These are phyloP conservation scores for Alternaria viburni DNA, from an alignment of 2,329 filamentous ascomycete genomes.

Conservation along the genomic window DNA sequence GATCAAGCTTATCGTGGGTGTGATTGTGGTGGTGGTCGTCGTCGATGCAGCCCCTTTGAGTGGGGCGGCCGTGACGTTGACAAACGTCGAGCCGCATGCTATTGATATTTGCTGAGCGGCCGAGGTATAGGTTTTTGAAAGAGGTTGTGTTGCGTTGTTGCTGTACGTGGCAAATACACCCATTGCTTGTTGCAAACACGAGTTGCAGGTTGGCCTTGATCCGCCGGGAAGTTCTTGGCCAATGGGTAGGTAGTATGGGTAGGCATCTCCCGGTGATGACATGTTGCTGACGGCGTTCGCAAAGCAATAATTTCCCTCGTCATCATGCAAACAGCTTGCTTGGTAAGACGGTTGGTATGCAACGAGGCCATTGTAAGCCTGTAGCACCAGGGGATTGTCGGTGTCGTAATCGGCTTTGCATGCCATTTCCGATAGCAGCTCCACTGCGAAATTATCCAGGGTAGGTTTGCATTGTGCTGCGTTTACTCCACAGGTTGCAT, in stretches of 20 bases:
- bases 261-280: slow-evolving; percentile 72
- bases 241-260: slow-evolving; percentile 85
- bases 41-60: slow-evolving; percentile 39
- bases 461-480: slow-evolving; percentile 68
- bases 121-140: slow-evolving; percentile 71
- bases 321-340: slow-evolving; percentile 78
- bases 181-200: slow-evolving; percentile 83
- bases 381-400: slow-evolving; percentile 72
- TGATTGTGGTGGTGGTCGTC: slow-evolving; percentile 29
- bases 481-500: slow-evolving; percentile 76
- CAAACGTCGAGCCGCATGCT: slow-evolving; percentile 63
- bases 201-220: slow-evolving; percentile 74
- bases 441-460: slow-evolving; percentile 68
- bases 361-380: slow-evolving; percentile 76
- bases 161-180: slow-evolving; percentile 75
- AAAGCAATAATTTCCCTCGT: slow-evolving; percentile 73
- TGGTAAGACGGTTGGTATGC: slow-evolving; percentile 80
- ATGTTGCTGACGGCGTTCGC: slow-evolving; percentile 82
- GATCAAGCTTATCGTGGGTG: slow-evolving; percentile 40
- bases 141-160: slow-evolving; percentile 67
- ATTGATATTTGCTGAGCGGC: slow-evolving; percentile 78
- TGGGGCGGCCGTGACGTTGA: slow-evolving; percentile 56
- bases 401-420: slow-evolving; percentile 74
- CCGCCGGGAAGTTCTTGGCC: slow-evolving; percentile 72
- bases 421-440: slow-evolving; percentile 66